Base-by-base conservation (phyloP, 2,329 filamentous ascomycete genomes). In the Colletotrichum costaricense region DNA sequence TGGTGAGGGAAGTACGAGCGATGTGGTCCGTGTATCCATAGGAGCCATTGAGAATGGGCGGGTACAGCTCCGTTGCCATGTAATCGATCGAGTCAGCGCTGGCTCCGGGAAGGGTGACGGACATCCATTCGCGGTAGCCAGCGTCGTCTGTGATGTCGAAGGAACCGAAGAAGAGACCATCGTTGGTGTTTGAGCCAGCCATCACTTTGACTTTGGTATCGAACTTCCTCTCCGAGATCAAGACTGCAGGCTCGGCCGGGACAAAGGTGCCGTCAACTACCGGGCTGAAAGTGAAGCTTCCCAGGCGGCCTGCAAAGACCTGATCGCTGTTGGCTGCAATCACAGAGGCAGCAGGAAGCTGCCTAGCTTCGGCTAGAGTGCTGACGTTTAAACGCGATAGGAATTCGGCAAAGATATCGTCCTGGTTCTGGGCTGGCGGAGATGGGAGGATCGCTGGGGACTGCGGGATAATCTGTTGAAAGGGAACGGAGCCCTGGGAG, bases 151-250 rank as follows among this genome's bases (percentile, higher is more conserved):
- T 80, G 59, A 89, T 85, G 56, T 83, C 82, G 46, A 83, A 82
- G 0, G 84, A 84, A 5, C 83, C 83, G 73, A 89, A 89, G 2
- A 74, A 72, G 16, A 80, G 76, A 5, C 85, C 87, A 81, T 90
- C 88, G 75, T 90, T 84, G 4, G 86, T 86, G 72, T 87, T 88
- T 77, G 87, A 74, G 5, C 76, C 75, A 14, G 74, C 55, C 62
- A 78, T 70, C 7, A 78, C 28, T 2, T 52, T 14, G 11, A 75
- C 65, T 9, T 28, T 46, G 14, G 58, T 35, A 2, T 73, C 57
- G 30, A 52, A 76, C 2, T 30, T 42, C 1, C 62, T 67, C 24
- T 75, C 35, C 2, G 63, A 54, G 14, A 76, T 19, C 3, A 76
- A 49, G 16, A 71, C 59, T 6, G 67, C 26, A 5, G 74, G 67